These are phyloP conservation scores for Leccinum disarticulatum DNA, from an alignment of 768 basidiomycete genomes.

Conservation along the genomic window DNA sequence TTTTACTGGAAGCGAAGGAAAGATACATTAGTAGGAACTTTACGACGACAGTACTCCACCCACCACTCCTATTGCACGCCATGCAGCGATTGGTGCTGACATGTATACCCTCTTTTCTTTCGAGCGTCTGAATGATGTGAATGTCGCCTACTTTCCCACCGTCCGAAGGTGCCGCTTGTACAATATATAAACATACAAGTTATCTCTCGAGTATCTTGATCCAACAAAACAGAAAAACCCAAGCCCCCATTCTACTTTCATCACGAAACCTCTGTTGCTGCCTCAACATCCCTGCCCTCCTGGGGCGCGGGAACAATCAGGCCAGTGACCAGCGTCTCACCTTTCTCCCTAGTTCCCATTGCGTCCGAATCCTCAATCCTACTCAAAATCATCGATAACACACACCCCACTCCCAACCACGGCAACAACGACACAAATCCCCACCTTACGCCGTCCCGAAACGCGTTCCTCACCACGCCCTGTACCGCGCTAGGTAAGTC, in stretches of 20 bases:
- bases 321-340: not conserved
- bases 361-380: constrained; percentile 34
- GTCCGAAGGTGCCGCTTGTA: too few relatives aligned
- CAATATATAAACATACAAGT: not conserved
- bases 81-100: too few relatives aligned
- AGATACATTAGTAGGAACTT: too few relatives aligned
- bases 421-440: constrained; percentile 49
- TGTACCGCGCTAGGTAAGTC: constrained; percentile 38
- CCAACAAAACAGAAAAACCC: not conserved
- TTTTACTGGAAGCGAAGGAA: too few relatives aligned
- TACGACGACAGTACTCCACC: too few relatives aligned
- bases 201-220: not conserved
- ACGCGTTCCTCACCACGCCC: constrained; percentile 39
- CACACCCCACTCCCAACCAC: constrained; percentile 39
- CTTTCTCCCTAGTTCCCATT: not conserved
- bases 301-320: not conserved
- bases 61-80: too few relatives aligned
- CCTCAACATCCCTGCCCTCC: not conserved
- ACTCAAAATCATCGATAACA: constrained; percentile 40
- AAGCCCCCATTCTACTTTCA: not conserved
- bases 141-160: too few relatives aligned
- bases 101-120: too few relatives aligned
- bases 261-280: not conserved
- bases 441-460: constrained; percentile 42
- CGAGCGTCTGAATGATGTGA: too few relatives aligned